Evolutionary conservation across 345 rosid genomes (phyloP), one percentile per base, ranked within the genome.

Genomic region (Populus alba): DNA sequence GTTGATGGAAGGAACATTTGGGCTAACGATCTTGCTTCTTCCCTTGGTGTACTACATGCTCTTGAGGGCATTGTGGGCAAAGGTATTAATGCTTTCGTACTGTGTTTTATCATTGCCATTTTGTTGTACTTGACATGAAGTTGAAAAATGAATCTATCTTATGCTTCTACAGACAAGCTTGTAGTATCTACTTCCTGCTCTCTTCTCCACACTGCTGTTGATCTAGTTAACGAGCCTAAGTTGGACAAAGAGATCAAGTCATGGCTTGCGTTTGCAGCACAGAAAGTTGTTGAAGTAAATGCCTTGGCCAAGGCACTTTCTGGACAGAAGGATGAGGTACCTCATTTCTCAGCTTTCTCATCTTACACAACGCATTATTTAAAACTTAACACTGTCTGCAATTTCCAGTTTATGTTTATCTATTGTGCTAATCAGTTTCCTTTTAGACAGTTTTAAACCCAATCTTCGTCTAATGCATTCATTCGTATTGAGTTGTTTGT

Each of bases 1-100:
- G 94, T 93, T 84, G 99, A 95, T 61, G 99, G 99, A 81, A 92
- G 99, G 87, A 95, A 95, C 88, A 91, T 95, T 79, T 95, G 99
- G 99, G 98, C 98, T 75, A 94, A 95, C 83, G 94, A 95, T 79
- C 99, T 93, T 68, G 87, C 96, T 85, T 85, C 91, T 67, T 96
- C 98, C 73, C 88, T 94, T 35, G 77, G 74, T 73, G 78, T 86
- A 71, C 84, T 94, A 82, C 73, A 70, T 77, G 76, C 81, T 62
- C 91, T 95, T 75, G 97, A 91, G 85, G 86, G 91, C 45, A 77
- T 94, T 83, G 97, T 90, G 51, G 99, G 98, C 76, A 92, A 96
- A 92, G 99, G 97, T 93, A 84, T 63, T 45, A 18, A 63, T 71
- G 39, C 33, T 59, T 41, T 53, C 49, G 43, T 55, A 17, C 43